phyloP scores from a whole-genome alignment of 192 early-diverging fungal species.

The Thoreauomyces humboldtii region DNA sequence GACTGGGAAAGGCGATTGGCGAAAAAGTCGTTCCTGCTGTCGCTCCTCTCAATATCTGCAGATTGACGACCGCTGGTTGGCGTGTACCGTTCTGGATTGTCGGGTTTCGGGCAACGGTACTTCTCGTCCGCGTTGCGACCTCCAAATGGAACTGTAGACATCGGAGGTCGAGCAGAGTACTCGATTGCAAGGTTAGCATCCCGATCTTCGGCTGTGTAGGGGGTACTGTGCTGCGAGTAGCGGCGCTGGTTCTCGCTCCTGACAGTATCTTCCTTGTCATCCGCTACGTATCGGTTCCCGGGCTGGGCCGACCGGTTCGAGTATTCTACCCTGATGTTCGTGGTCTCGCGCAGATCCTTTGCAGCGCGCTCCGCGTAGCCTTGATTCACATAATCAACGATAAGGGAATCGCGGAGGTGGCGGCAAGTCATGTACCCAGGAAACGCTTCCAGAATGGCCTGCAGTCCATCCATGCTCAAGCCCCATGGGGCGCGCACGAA shows the following conservation, averaged over 20 bases:
- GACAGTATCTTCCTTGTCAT: neutral
- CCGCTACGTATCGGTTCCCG: slow-evolving; percentile 9
- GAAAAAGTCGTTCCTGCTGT: too few relatives aligned
- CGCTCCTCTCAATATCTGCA: too few relatives aligned
- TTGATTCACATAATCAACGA: slow-evolving; percentile 13
- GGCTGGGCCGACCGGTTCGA: slow-evolving; percentile 13
- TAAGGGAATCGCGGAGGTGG: slow-evolving; percentile 14
- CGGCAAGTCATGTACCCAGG: slow-evolving; percentile 14
- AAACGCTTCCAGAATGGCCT: slow-evolving; percentile 8
- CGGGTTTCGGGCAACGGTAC: too few relatives aligned
- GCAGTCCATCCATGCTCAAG: slow-evolving; percentile 2
- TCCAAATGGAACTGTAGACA: too few relatives aligned
- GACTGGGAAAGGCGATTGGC: too few relatives aligned
- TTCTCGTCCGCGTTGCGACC: too few relatives aligned
- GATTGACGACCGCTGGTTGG: too few relatives aligned
- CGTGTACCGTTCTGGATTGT: too few relatives aligned
- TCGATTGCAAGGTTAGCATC: too few relatives aligned
- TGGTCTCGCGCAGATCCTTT: slow-evolving; percentile 8
- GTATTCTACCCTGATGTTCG: slow-evolving; percentile 21
- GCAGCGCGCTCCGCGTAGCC: slow-evolving; percentile 5
- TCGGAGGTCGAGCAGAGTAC: too few relatives aligned
- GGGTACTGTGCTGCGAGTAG: neutral
- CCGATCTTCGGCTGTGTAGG: too few relatives aligned
- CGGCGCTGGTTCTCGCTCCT: neutral
- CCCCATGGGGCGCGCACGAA: slow-evolving; percentile 1